Conservation (phyloP, 1,284 basidiomycete species). For the Heterobasidion parviporum region DNA sequence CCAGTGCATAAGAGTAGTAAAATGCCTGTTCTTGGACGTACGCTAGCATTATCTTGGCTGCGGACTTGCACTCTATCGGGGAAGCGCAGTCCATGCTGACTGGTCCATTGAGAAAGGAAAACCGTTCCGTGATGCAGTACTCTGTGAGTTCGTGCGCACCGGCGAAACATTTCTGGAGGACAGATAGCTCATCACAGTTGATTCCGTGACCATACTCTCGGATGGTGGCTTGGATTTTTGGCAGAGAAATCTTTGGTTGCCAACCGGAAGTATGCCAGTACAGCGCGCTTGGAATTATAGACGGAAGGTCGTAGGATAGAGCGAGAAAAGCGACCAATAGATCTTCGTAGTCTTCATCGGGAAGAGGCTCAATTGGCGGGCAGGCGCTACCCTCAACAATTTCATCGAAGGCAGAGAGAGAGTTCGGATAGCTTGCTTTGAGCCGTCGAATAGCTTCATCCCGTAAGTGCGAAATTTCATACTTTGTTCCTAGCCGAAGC, state of each 20-base stretch:
- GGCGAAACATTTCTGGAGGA: neutral
- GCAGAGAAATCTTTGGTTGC: neutral
- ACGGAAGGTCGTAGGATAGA: conserved; percentile 3
- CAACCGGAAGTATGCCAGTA: conserved; percentile 4
- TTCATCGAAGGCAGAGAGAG: neutral
- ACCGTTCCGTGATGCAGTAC: neutral
- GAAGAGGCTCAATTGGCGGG: neutral
- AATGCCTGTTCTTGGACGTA: neutral
- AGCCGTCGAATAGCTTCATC: conserved; percentile 6
- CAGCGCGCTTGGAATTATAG: conserved; percentile 7
- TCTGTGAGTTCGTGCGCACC: neutral
- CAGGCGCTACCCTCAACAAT: neutral
- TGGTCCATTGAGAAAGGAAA: neutral
- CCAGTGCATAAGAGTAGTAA: neutral
- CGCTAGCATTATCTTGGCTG: neutral
- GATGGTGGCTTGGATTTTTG: neutral
- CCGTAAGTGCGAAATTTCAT: conserved; percentile 1
- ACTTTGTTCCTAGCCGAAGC: conserved; percentile 7
- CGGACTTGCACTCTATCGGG: neutral
- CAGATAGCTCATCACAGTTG: neutral
- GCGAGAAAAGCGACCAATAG: conserved; percentile 9
- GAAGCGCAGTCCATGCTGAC: neutral
- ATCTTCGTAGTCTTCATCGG: neutral
- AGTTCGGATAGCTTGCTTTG: neutral
- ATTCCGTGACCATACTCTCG: neutral